Evolutionary conservation across 345 rosid species (phyloP).

Genomic region (Mangifera indica): DNA sequence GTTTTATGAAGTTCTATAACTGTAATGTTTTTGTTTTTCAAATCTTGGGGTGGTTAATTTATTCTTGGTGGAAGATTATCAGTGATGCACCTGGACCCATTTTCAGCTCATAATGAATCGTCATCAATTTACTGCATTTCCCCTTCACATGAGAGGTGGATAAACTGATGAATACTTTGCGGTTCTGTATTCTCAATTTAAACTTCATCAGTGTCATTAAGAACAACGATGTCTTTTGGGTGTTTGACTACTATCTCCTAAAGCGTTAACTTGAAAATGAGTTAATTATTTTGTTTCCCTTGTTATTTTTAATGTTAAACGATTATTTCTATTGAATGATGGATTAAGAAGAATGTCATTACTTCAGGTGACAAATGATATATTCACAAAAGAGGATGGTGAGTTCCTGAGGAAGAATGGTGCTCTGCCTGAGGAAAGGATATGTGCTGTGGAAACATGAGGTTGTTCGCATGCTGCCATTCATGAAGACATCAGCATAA

Average conservation of each 20-base stretch:
- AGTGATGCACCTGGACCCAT: not conserved
- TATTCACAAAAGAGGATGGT: conserved; percentile 95
- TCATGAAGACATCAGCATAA: conserved; percentile 96
- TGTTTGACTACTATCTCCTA: not conserved
- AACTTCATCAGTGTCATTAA: not conserved
- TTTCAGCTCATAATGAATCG: not conserved
- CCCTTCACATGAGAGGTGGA: not conserved
- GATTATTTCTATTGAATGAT: conserved; percentile 16
- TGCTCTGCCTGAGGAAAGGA: conserved; percentile 90
- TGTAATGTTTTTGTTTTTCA: not conserved
- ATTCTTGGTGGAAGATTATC: not conserved
- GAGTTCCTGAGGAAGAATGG: conserved; percentile 92
- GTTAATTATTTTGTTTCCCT: not conserved
- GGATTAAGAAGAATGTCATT: conserved; percentile 5
- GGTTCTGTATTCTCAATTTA: not conserved
- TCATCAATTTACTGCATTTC: not conserved
- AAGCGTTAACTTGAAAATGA: not conserved
- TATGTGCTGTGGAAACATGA: conserved; percentile 93
- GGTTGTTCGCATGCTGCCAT: conserved; percentile 99
- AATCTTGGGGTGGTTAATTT: not conserved
- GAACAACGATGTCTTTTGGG: not conserved
- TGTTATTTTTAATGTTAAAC: not conserved
- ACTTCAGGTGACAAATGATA: conserved; percentile 89
- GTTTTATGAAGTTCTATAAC: not conserved
- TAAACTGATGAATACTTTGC: not conserved